phyloP scores from a whole-genome alignment of 805 yeast species.

The Maudiozyma bulderi region DNA sequence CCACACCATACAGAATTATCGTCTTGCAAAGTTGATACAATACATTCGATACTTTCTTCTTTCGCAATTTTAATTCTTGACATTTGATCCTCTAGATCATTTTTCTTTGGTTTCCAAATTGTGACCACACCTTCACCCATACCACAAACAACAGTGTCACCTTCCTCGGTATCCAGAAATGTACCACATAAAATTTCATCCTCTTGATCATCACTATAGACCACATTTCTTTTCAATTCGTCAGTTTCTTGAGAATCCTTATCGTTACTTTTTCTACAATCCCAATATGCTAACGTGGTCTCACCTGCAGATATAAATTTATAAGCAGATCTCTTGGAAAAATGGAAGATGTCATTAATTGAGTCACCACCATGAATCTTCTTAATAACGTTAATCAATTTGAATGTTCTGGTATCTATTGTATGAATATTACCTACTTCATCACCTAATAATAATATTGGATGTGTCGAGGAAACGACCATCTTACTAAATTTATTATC shows the following conservation, averaged over 20 bases:
- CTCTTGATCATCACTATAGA: constrained; percentile 75
- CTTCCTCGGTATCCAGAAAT: constrained; percentile 53
- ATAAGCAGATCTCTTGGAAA: constrained; percentile 58
- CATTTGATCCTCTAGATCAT: constrained; percentile 66
- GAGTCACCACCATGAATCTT: constrained; percentile 66
- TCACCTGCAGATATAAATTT: constrained; percentile 76
- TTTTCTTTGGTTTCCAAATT: constrained; percentile 68
- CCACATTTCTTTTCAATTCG: constrained; percentile 40
- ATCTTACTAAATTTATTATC: constrained; percentile 28
- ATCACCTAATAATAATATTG: constrained; percentile 45
- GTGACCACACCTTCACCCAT: constrained; percentile 89
- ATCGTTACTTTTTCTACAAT: constrained; percentile 47
- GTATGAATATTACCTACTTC: constrained; percentile 64
- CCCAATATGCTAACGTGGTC: constrained; percentile 70
- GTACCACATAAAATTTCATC: constrained; percentile 80
- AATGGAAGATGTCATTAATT: constrained; percentile 60
- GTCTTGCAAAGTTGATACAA: constrained; percentile 41
- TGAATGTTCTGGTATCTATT: constrained; percentile 47
- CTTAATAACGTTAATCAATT: constrained; percentile 39
- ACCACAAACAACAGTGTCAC: constrained; percentile 63
- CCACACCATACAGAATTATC: constrained; percentile 65
- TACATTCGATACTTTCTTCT: constrained; percentile 65
- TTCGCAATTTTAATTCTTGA: constrained; percentile 60
- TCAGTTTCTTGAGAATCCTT: constrained; percentile 16
- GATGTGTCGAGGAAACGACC: constrained; percentile 28